Evolutionary conservation across 2,329 filamentous ascomycete genomes (phyloP).

Genomic region (Zalaria obscura): DNA sequence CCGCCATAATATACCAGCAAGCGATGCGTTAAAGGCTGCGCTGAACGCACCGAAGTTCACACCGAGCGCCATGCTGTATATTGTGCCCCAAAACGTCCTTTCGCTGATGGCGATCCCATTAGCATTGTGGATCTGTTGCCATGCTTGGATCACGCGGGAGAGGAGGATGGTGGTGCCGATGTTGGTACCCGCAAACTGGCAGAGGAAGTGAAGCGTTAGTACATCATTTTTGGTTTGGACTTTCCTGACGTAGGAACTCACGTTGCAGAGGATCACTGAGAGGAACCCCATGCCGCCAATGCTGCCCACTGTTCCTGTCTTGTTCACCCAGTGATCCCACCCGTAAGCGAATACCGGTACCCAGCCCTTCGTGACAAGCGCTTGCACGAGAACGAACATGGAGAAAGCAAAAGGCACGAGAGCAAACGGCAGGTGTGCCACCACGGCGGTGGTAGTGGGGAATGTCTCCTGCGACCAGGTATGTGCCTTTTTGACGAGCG

Average conservation of each 20-base stretch:
- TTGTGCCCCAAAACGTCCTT: conserved; percentile 57
- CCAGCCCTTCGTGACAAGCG: conserved; percentile 60
- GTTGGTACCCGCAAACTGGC: conserved; percentile 60
- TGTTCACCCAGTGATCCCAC: conserved; percentile 59
- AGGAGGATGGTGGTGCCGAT: conserved; percentile 64
- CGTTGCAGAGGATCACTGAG: conserved; percentile 57
- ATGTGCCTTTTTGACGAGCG: conserved; percentile 31
- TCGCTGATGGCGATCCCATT: conserved; percentile 39
- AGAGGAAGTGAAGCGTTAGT: conserved; percentile 6
- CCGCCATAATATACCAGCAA: conserved; percentile 59
- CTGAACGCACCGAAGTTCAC: conserved; percentile 66
- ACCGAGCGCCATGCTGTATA: conserved; percentile 61
- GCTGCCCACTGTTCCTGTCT: conserved; percentile 53
- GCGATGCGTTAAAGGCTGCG: conserved; percentile 54
- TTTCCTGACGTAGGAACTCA: conserved; percentile 27
- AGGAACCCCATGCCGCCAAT: conserved; percentile 62
- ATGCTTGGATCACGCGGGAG: conserved; percentile 54
- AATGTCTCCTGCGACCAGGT: conserved; percentile 56
- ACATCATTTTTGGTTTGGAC: not conserved
- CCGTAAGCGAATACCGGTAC: conserved; percentile 58
- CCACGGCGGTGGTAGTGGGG: conserved; percentile 51
- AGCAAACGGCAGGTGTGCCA: conserved; percentile 51
- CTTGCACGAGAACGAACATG: conserved; percentile 65
- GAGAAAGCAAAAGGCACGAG: conserved; percentile 57
- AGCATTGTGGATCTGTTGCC: conserved; percentile 43